Evolutionary conservation across 306 rosid species (phyloP).

Genomic region (Vigna angularis): DNA sequence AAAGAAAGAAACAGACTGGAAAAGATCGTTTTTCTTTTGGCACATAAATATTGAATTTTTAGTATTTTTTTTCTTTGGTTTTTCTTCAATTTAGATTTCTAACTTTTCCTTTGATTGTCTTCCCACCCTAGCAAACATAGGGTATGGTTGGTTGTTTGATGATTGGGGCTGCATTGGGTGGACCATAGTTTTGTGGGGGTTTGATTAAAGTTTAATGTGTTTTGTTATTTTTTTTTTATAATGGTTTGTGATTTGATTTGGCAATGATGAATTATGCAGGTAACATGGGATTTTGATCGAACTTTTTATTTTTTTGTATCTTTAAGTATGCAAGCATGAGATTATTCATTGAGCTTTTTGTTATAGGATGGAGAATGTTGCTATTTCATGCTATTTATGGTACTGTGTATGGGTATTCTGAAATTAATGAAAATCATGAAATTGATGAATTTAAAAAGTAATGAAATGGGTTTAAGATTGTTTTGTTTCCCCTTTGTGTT

Average conservation of each 20-base stretch:
- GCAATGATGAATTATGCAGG: slow-evolving; percentile 20
- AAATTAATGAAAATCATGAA: not conserved
- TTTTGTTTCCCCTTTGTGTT: slow-evolving; percentile 14
- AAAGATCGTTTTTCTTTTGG: not conserved
- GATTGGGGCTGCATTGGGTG: slow-evolving; percentile 22
- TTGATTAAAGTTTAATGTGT: slow-evolving; percentile 21
- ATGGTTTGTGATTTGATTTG: slow-evolving; percentile 38
- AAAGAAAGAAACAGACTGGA: not conserved
- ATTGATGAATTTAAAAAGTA: slow-evolving; percentile 7
- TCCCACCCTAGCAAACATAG: not conserved
- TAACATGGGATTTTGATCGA: slow-evolving; percentile 22
- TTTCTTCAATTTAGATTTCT: not conserved
- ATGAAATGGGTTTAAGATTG: slow-evolving; percentile 17
- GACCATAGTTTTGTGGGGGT: slow-evolving; percentile 26
- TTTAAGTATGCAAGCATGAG: not conserved
- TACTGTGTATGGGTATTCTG: slow-evolving; percentile 19
- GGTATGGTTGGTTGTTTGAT: not conserved
- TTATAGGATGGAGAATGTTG: not conserved
- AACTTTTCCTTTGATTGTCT: not conserved
- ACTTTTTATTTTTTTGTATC: not conserved
- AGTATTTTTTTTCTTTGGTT: not conserved
- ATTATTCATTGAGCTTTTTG: slow-evolving; percentile 32
- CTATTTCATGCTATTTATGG: slow-evolving; percentile 8
- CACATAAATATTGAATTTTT: not conserved
- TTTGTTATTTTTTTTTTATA: slow-evolving; percentile 1